Conservation (phyloP, 371 early-diverging fungal species). For the Mucor racemosus region DNA sequence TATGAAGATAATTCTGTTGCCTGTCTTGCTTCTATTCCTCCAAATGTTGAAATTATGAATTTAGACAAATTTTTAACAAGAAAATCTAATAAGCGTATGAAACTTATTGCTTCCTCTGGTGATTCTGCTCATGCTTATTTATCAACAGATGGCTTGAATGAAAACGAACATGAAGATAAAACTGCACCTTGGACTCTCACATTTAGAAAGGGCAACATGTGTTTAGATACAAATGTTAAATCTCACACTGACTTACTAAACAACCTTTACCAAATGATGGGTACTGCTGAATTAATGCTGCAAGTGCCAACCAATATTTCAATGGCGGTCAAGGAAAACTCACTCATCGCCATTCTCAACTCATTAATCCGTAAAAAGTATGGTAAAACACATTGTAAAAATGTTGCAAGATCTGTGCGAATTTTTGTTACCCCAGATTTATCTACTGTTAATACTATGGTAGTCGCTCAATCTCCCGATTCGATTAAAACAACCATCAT, state of each 20-base stretch:
- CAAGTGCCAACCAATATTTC: neutral
- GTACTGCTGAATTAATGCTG: neutral
- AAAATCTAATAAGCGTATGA: slow-evolving; percentile 10
- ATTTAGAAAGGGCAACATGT: slow-evolving; percentile 15
- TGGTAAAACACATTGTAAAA: slow-evolving; percentile 40
- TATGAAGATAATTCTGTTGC: slow-evolving; percentile 13
- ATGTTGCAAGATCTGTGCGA: slow-evolving; percentile 23
- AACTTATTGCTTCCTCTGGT: slow-evolving; percentile 3
- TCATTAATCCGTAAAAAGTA: slow-evolving; percentile 36
- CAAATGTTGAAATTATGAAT: neutral
- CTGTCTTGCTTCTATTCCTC: slow-evolving; percentile 8
- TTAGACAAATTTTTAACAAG: neutral
- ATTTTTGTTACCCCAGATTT: slow-evolving; percentile 24
- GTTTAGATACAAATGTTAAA: slow-evolving; percentile 15
- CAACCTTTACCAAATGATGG: slow-evolving; percentile 23
- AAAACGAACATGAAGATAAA: neutral
- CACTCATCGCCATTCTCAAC: slow-evolving; percentile 23
- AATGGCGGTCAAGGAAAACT: neutral
- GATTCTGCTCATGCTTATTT: slow-evolving; percentile 2
- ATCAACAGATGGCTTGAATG: neutral
- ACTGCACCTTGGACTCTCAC: slow-evolving; percentile 16
- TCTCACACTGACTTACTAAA: slow-evolving; percentile 18
- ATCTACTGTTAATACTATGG: slow-evolving; percentile 17
- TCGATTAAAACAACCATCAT: slow-evolving; percentile 20
- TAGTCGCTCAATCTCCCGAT: slow-evolving; percentile 14